Evolutionary conservation across 495 filamentous ascomycete species (phyloP), one percentile per base, ranked within the genome.

Genomic region (Penicillium goetzii): DNA sequence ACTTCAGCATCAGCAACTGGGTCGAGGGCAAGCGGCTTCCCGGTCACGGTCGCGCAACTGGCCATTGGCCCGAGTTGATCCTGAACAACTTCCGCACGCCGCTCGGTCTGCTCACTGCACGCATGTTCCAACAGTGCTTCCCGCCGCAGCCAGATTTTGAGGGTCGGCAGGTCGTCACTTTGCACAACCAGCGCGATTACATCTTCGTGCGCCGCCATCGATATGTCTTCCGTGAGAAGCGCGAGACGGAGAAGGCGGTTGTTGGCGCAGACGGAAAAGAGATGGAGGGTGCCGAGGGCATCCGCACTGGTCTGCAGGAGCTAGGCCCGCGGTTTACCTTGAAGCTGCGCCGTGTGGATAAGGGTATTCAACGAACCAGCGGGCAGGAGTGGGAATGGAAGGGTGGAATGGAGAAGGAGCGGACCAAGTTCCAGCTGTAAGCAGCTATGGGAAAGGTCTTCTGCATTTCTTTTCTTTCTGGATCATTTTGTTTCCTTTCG

Each of bases 381-480:
- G 92, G 92, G 32, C 91, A 92, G 72, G 91, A 94, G 71, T 98
- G 95, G 93, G 85, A 95, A 72, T 98, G 94, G 94, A 92, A 95
- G 79, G 89, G 89, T 5, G 84, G 85, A 74, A 93, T 93, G 89
- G 95, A 99, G 81, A 97, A 97, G 80, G 75, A 88, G 77, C 83
- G 95, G 69, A 99, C 93, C 61, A 89, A 89, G 78, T 99, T 98
- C 75, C 92, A 94, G 73, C 82, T 98, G 59, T 97, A 68, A 76
- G 25, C 23, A n/a, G 33, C 55, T 43, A 17, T n/a, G 15, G 26
- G 15, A 21, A 8, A 4, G 19, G 55, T 32, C 34, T 72, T 65
- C 32, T 67, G 26, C 45, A 17, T 50, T 40, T 33, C 26, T 23
- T 54, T 58, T 58, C 19, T 58, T 57, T 41, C 21, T 26, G 21